phyloP scores from a whole-genome alignment of 129 eudicot species.

The Dittrichia graveolens region DNA sequence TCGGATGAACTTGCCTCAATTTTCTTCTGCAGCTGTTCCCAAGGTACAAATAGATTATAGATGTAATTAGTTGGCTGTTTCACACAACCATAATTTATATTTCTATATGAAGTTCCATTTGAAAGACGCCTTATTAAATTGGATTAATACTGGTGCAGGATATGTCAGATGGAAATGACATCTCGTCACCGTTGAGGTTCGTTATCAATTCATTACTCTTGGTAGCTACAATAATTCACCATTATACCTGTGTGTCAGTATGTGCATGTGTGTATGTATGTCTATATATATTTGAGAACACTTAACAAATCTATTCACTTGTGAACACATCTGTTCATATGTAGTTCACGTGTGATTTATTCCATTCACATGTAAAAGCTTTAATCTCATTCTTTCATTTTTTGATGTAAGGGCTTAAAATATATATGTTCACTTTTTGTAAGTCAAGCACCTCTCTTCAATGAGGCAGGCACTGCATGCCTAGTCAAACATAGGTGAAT shows the following conservation, averaged over 20 bases:
- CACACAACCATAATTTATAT: neutral
- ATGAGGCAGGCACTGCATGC: neutral
- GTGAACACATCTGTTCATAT: too few species aligned
- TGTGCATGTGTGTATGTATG: too few species aligned
- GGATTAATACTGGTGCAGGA: slow-evolving; percentile 34
- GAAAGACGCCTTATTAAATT: neutral
- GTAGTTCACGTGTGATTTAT: too few species aligned
- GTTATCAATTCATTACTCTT: neutral
- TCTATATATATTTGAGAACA: too few species aligned
- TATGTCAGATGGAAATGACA: slow-evolving; percentile 38
- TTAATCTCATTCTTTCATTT: too few species aligned
- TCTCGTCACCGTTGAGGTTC: neutral
- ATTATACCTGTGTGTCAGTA: neutral
- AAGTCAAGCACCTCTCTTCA: neutral
- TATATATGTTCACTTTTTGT: neutral
- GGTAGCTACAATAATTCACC: neutral
- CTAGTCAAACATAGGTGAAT: neutral
- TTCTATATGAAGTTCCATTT: neutral
- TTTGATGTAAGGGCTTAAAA: too few species aligned
- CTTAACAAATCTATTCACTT: too few species aligned
- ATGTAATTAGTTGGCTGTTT: neutral
- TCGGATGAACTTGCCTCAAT: slow-evolving; percentile 57
- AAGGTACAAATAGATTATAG: slow-evolving; percentile 50
- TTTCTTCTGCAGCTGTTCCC: slow-evolving; percentile 76
- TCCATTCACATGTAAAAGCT: too few species aligned